These are phyloP conservation scores for Dictyostelium brefeldianum DNA, from an alignment of 78 protist genomes.

Conservation along the genomic window DNA sequence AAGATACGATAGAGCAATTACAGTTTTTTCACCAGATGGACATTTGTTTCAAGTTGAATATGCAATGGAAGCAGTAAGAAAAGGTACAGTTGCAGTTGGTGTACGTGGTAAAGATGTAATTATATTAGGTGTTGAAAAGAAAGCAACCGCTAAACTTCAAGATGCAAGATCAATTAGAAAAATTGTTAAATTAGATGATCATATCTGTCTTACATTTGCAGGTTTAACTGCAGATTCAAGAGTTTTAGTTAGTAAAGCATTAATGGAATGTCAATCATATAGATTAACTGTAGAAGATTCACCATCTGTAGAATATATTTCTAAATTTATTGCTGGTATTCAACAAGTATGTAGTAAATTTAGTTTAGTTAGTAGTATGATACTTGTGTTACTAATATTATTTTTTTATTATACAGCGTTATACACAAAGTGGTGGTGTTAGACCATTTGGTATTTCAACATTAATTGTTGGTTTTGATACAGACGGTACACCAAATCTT, in stretches of 20 bases:
- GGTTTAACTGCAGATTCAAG: conserved; percentile 90
- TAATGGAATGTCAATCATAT: conserved; percentile 98
- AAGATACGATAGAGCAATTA: conserved; percentile 99
- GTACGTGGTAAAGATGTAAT: conserved; percentile 95
- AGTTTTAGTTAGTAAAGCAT: conserved; percentile 90
- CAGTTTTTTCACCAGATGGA: conserved; percentile 99
- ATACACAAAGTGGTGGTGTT: conserved; percentile 99
- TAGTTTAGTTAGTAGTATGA: too few species aligned
- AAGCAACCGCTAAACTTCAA: conserved; percentile 94
- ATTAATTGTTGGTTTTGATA: conserved; percentile 97
- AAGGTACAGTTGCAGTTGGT: conserved; percentile 98
- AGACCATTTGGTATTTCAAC: conserved; percentile 99
- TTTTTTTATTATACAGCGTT: conserved; percentile 83
- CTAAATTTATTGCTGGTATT: conserved; percentile 95
- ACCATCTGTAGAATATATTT: conserved; percentile 94
- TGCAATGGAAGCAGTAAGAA: conserved; percentile 99
- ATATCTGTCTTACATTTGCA: conserved; percentile 97
- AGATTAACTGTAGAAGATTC: conserved; percentile 97
- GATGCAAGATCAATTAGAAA: conserved; percentile 99
- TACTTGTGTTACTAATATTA: too few species aligned
- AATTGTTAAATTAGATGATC: conserved; percentile 96
- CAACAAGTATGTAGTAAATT: conserved; percentile 91
- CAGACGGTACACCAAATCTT: conserved; percentile 94
- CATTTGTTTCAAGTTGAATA: conserved; percentile 99
- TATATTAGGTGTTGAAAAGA: conserved; percentile 97